Evolutionary conservation across 371 early-diverging fungal genomes (phyloP).

Genomic region (Gilbertella persicaria): DNA sequence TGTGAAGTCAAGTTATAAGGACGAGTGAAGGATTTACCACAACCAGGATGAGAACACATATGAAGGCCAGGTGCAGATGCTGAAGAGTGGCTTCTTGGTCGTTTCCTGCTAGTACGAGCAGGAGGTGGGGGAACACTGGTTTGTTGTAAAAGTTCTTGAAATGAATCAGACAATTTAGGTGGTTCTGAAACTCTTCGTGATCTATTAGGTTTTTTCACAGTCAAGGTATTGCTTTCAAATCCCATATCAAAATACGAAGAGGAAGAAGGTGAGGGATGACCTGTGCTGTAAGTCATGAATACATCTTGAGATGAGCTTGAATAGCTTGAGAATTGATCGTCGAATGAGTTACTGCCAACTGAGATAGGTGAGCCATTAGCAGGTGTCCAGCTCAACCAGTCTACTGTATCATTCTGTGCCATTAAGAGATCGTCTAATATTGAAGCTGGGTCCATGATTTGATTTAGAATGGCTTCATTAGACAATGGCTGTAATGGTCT

Average conservation of each 20-base stretch:
- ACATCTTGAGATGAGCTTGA: conserved; percentile 7
- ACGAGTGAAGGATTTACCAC: conserved; percentile 68
- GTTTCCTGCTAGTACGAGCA: too few species aligned
- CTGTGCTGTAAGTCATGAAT: not conserved
- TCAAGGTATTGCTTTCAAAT: conserved; percentile 2
- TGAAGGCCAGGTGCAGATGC: conserved; percentile 8
- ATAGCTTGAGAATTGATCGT: conserved; percentile 4
- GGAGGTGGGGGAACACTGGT: too few species aligned
- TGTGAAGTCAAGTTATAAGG: conserved; percentile 80
- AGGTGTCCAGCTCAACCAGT: conserved; percentile 30
- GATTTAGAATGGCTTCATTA: conserved; percentile 3
- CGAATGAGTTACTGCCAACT: conserved; percentile 1
- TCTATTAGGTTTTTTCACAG: conserved; percentile 10
- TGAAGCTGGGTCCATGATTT: conserved; percentile 1
- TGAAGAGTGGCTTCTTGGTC: too few species aligned
- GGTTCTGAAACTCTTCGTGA: conserved; percentile 28
- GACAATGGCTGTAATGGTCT: not conserved
- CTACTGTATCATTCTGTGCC: conserved; percentile 1
- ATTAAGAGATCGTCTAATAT: conserved; percentile 10
- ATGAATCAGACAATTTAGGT: conserved; percentile 10
- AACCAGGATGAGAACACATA: conserved; percentile 50
- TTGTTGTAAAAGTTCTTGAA: not conserved
- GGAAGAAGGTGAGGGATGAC: conserved; percentile 9
- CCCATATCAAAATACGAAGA: not conserved
- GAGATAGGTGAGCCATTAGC: conserved; percentile 14